A percentile compares a stretch with the other conserved stretches of the same genome.
These are phyloP conservation scores for Fusarium sacchari DNA, from an alignment of 2,329 filamentous ascomycete genomes.

Conservation along the genomic window DNA sequence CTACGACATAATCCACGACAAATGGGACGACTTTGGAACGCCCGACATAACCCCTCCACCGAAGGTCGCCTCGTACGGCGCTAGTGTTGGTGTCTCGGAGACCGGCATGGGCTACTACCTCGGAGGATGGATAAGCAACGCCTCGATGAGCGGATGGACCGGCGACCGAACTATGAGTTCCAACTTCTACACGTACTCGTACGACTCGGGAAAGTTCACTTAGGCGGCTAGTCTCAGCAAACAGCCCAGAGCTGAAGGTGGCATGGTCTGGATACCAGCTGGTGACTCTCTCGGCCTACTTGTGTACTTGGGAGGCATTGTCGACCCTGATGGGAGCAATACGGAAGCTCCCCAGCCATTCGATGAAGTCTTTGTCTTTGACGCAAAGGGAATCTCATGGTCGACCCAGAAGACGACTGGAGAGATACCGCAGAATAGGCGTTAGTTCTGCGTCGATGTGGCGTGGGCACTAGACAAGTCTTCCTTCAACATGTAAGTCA, in stretches of 20 bases:
- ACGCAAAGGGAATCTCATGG: neutral
- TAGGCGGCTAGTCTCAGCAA: neutral
- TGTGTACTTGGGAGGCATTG: neutral
- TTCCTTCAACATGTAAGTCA: neutral
- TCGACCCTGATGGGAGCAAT: neutral
- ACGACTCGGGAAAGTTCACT: neutral
- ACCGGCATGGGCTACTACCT: neutral
- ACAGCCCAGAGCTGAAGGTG: neutral
- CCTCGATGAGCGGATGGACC: neutral
- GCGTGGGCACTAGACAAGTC: neutral
- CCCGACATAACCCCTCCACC: neutral
- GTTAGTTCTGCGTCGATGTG: neutral
- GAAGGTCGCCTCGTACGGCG: neutral
- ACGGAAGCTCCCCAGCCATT: neutral
- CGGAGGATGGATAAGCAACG: neutral
- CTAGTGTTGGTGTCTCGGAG: neutral
- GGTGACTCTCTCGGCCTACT: neutral
- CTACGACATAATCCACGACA: neutral
- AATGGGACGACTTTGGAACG: conserved; percentile 1
- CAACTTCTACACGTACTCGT: neutral
- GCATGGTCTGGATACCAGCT: neutral
- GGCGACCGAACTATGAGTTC: neutral
- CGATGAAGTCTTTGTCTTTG: neutral
- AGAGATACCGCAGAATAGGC: neutral
- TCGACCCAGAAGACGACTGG: neutral